Evolutionary conservation across 768 basidiomycete species (phyloP).

Genomic region (Boletus barrowsii): DNA sequence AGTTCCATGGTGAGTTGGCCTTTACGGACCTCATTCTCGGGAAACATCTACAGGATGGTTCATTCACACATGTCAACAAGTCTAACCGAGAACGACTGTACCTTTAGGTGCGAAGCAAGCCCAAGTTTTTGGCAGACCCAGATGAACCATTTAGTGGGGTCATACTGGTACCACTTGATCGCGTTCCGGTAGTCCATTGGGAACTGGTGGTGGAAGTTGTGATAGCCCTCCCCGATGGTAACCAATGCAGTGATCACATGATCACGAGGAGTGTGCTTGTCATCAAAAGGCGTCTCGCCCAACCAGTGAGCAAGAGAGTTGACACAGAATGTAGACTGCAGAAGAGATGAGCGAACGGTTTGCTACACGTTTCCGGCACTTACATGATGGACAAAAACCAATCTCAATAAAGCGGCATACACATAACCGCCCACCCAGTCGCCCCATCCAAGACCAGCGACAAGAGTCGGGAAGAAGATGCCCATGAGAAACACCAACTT

Average conservation of each 20-base stretch:
- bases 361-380: constrained; percentile 25
- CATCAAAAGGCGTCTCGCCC: constrained; percentile 88
- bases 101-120: constrained; percentile 57
- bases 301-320: constrained; percentile 98
- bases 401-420: constrained; percentile 75
- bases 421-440: constrained; percentile 85
- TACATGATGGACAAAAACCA: constrained; percentile 87
- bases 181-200: constrained; percentile 98
- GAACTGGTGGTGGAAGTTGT: constrained; percentile 98
- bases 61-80: neutral
- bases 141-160: constrained; percentile 92
- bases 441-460: constrained; percentile 81
- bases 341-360: neutral
- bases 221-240: constrained; percentile 95
- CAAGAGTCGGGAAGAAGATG: constrained; percentile 68
- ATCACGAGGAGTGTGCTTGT: constrained; percentile 91
- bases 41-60: constrained; percentile 40
- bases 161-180: constrained; percentile 88
- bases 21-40: constrained; percentile 74
- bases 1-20: constrained; percentile 94
- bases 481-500: constrained; percentile 66
- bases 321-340: constrained; percentile 90
- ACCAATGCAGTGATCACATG: constrained; percentile 85
- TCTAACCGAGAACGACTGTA: neutral
- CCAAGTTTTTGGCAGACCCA: constrained; percentile 47